These are phyloP conservation scores for Cryomyces minteri DNA, from an alignment of 495 filamentous ascomycete species.

Conservation along the genomic window DNA sequence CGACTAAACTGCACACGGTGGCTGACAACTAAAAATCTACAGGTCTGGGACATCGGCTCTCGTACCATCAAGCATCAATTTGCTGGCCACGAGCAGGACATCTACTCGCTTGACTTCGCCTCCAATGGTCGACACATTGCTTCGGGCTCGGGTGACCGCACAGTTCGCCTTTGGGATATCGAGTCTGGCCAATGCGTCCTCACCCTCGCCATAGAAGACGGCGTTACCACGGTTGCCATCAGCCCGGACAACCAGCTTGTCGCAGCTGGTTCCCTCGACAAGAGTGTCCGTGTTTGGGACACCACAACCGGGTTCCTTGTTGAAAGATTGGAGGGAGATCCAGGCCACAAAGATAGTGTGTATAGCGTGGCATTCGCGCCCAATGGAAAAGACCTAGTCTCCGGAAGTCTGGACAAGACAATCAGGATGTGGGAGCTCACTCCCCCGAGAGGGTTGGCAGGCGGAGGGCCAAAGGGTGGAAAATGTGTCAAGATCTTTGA, in stretches of 20 bases:
- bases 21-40: neutral
- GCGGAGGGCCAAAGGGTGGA: slow-evolving; percentile 12
- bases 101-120: slow-evolving; percentile 25
- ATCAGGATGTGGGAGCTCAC: slow-evolving; percentile 26
- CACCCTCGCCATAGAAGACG: slow-evolving; percentile 21
- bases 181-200: slow-evolving; percentile 15
- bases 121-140: slow-evolving; percentile 22
- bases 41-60: slow-evolving; percentile 24
- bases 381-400: slow-evolving; percentile 17
- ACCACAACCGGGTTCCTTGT: slow-evolving; percentile 14
- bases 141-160: slow-evolving; percentile 23
- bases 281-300: slow-evolving; percentile 26
- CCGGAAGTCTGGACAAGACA: slow-evolving; percentile 24
- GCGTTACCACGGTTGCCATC: slow-evolving; percentile 26
- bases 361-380: slow-evolving; percentile 24
- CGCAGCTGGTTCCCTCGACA: slow-evolving; percentile 24
- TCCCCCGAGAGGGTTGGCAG: slow-evolving; percentile 9
- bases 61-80: slow-evolving; percentile 20
- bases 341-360: slow-evolving; percentile 24
- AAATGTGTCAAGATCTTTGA: slow-evolving; percentile 24
- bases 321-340: slow-evolving; percentile 21
- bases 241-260: slow-evolving; percentile 23
- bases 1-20: neutral
- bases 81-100: slow-evolving; percentile 25
- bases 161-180: slow-evolving; percentile 24